phyloP scores from a whole-genome alignment of 1,284 basidiomycete genomes.

The Agaricales sp. region DNA sequence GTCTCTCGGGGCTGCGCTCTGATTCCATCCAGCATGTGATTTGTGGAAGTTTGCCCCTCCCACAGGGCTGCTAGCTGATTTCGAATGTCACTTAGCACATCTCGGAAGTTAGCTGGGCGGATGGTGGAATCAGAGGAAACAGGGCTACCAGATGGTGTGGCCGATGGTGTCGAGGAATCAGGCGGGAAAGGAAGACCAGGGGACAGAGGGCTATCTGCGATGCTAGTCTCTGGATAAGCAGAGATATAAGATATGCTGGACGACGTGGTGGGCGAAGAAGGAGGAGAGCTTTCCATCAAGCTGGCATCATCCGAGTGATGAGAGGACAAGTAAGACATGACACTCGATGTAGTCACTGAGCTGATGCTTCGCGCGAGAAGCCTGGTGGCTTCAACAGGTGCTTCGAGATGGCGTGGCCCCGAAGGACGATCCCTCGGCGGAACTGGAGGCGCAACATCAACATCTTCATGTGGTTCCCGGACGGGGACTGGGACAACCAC shows the following conservation, averaged over 20 bases:
- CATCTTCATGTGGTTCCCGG: no score
- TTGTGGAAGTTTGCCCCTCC: not conserved
- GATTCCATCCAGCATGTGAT: not conserved
- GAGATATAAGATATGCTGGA: conserved; percentile 19
- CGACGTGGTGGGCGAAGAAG: conserved; percentile 21
- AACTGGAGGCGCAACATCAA: no score
- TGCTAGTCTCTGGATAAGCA: not conserved
- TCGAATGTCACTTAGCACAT: not conserved
- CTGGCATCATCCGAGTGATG: conserved; percentile 59
- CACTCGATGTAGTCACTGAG: conserved; percentile 42
- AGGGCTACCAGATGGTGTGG: not conserved
- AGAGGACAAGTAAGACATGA: conserved; percentile 57
- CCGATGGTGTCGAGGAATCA: no score
- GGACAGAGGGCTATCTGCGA: not conserved
- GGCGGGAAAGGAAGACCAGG: conserved; percentile 27
- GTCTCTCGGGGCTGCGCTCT: not conserved
- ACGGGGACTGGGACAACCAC: no score
- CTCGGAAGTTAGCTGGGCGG: not conserved
- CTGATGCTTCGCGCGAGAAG: conserved; percentile 16
- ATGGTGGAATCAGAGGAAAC: not conserved
- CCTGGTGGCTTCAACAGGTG: not conserved
- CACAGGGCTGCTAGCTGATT: not conserved
- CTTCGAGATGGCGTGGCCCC: not conserved
- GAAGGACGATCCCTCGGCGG: not conserved
- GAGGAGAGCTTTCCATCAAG: conserved; percentile 11